Percentiles rank a stretch among this genome's conserved stretches.
phyloP scores from a whole-genome alignment of 2,329 filamentous ascomycete species.

The Xylariomycetidae sp. region DNA sequence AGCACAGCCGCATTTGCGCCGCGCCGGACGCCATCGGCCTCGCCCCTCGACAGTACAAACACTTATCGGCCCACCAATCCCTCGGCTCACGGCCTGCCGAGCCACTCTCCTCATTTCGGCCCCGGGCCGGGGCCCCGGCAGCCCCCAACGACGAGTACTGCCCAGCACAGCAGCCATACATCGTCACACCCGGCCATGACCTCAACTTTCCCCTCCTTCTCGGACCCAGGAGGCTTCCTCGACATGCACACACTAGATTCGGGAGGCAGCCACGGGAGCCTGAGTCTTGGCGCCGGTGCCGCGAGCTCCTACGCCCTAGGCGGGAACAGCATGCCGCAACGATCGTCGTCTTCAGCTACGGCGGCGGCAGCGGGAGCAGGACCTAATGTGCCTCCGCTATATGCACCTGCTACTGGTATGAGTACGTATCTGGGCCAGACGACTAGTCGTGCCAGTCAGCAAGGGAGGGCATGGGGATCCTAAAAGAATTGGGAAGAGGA shows the following conservation, averaged over 20 bases:
- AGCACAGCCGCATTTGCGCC: conserved; percentile 20
- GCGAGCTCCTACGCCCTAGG: conserved; percentile 23
- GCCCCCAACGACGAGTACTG: conserved; percentile 20
- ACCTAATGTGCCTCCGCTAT: conserved; percentile 20
- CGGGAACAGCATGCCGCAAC: conserved; percentile 16
- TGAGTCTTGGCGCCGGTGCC: conserved; percentile 18
- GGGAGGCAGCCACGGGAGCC: conserved; percentile 13
- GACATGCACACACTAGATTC: conserved; percentile 26
- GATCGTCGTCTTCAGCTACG: too few species aligned
- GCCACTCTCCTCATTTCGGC: conserved; percentile 26
- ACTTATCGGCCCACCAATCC: conserved; percentile 20
- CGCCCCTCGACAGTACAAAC: conserved; percentile 25
- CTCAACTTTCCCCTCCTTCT: conserved; percentile 21
- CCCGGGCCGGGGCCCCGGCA: conserved; percentile 20
- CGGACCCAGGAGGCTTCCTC: conserved; percentile 23
- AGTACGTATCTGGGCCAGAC: too few species aligned
- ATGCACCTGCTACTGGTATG: conserved; percentile 21
- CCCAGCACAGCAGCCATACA: too few species aligned
- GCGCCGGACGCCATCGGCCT: conserved; percentile 25
- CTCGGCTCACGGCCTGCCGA: conserved; percentile 21
- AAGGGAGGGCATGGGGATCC: too few species aligned
- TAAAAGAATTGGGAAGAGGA: too few species aligned
- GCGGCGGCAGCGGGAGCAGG: too few species aligned
- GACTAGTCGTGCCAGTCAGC: too few species aligned
- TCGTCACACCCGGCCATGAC: conserved; percentile 25